phyloP scores from a whole-genome alignment of 305 asterid species.

The Solanum hybrid region DNA sequence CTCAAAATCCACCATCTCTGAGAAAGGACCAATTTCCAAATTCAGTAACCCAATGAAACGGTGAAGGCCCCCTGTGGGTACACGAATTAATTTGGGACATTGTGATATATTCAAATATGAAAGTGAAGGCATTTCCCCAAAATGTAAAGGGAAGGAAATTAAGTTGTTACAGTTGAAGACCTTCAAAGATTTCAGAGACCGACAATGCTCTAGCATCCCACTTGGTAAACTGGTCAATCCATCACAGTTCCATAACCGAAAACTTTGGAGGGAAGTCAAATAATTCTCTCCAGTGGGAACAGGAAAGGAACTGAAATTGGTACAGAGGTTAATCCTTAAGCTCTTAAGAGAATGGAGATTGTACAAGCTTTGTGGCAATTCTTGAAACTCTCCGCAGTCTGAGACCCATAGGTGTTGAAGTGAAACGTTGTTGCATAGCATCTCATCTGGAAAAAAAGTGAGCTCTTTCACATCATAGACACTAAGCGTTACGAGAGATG shows the following conservation, averaged over 20 bases:
- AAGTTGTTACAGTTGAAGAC: background rate
- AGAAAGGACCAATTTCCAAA: constrained; percentile 1
- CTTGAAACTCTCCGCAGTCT: background rate
- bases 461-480: background rate
- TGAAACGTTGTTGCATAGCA: background rate
- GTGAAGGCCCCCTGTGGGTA: background rate
- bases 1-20: background rate
- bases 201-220: background rate
- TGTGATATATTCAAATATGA: background rate
- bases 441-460: background rate
- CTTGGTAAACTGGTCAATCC: background rate
- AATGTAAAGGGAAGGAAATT: background rate
- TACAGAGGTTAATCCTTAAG: background rate
- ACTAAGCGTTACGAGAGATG: background rate
- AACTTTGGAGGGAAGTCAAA: background rate
- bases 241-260: background rate
- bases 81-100: background rate
- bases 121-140: background rate
- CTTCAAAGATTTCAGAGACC: background rate
- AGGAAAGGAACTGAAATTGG: constrained; percentile 1
- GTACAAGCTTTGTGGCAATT: background rate
- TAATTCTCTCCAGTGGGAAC: background rate
- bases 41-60: background rate
- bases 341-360: background rate
- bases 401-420: background rate